phyloP scores from a whole-genome alignment of 805 yeast species.

The Scheffersomyces spartinae region DNA sequence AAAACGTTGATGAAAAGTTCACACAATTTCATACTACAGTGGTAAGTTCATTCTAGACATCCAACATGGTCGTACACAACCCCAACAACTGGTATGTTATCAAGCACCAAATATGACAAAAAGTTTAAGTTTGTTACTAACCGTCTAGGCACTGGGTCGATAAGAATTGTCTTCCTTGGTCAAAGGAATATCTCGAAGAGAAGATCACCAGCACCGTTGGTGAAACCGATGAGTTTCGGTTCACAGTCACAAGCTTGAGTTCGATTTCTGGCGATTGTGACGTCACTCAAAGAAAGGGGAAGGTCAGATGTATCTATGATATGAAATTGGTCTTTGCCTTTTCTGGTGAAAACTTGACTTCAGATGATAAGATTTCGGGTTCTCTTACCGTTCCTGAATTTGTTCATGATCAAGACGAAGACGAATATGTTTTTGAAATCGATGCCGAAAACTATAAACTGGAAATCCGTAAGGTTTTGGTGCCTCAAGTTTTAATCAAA shows the following conservation, averaged over 20 bases:
- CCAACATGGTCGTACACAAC: constrained; percentile 51
- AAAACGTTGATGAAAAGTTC: too few relatives aligned
- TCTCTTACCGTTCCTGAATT: constrained; percentile 50
- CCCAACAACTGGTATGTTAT: constrained; percentile 53
- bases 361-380: constrained; percentile 30
- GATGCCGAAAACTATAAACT: constrained; percentile 24
- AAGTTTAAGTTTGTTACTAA: constrained; percentile 6
- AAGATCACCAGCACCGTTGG: constrained; percentile 18
- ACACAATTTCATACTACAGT: too few relatives aligned
- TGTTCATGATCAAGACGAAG: constrained; percentile 66
- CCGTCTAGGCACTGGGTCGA: constrained; percentile 59
- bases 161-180: constrained; percentile 57
- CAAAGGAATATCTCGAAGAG: constrained; percentile 36
- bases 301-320: constrained; percentile 66
- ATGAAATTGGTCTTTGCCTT: constrained; percentile 41
- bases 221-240: neutral
- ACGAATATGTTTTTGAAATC: constrained; percentile 44
- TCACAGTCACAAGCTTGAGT: constrained; percentile 25
- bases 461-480: constrained; percentile 34
- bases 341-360: constrained; percentile 19
- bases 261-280: constrained; percentile 61
- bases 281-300: constrained; percentile 76
- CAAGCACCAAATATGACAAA: neutral
- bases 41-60: too few relatives aligned
- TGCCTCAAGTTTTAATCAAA: constrained; percentile 39